Evolutionary conservation across 2,329 filamentous ascomycete species (phyloP).

Genomic region (Zymoseptoria passerinii): DNA sequence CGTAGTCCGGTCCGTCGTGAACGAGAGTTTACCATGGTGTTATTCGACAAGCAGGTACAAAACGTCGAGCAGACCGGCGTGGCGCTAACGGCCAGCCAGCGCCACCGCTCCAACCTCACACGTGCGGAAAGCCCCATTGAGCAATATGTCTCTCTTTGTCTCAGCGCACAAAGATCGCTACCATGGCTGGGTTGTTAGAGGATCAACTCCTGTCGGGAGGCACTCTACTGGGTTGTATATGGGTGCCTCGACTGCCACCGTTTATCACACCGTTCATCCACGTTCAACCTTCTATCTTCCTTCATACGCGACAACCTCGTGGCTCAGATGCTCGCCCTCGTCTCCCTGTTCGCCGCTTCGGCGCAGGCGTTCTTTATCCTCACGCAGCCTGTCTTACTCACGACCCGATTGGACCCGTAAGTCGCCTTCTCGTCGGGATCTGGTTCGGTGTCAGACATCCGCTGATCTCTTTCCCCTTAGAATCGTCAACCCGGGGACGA

Average conservation of each 20-base stretch:
- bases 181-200: background rate
- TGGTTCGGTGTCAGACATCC: background rate
- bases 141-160: background rate
- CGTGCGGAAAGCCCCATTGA: background rate
- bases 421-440: background rate
- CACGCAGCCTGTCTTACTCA: background rate
- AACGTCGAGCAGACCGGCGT: background rate
- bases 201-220: background rate
- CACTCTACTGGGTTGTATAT: background rate
- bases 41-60: background rate
- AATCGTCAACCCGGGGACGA: constrained; percentile 53
- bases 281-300: background rate
- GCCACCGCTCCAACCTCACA: background rate
- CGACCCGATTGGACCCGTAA: background rate
- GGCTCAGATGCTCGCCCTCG: background rate
- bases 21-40: background rate
- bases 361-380: background rate
- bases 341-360: background rate
- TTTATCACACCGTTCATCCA: background rate
- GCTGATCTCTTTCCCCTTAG: background rate
- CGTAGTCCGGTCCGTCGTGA: background rate
- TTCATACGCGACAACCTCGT: background rate
- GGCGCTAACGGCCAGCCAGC: background rate
- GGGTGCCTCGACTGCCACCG: background rate
- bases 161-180: background rate